phyloP scores from a whole-genome alignment of 495 filamentous ascomycete genomes.

The Sabuloglossum arenarium region DNA sequence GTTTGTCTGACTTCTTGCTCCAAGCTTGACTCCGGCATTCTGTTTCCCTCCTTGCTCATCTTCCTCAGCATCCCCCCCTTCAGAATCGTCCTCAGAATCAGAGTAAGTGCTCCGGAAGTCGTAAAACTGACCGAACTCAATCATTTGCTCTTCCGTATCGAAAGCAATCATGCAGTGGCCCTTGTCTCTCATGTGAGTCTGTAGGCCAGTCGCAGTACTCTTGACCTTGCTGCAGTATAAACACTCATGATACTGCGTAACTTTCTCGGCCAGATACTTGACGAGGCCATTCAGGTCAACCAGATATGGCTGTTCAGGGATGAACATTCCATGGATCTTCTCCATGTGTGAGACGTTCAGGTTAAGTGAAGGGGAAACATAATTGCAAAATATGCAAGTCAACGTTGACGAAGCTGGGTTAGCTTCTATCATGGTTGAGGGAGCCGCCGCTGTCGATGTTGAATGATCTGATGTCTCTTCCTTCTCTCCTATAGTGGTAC shows the following conservation, averaged over 20 bases:
- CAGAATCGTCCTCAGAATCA: slow-evolving; percentile 41
- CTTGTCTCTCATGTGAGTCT: slow-evolving; percentile 94
- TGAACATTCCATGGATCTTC: slow-evolving; percentile 85
- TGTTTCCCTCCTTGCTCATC: slow-evolving; percentile 12
- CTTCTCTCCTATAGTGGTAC: slow-evolving; percentile 38
- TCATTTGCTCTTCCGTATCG: slow-evolving; percentile 68
- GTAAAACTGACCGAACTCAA: slow-evolving; percentile 95
- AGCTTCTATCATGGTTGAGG: not conserved
- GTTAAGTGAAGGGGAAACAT: slow-evolving; percentile 44
- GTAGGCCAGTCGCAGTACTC: slow-evolving; percentile 49
- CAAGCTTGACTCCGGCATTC: slow-evolving; percentile 8
- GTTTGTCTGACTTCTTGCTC: slow-evolving; percentile 6
- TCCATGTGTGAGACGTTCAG: slow-evolving; percentile 77
- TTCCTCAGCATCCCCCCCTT: slow-evolving; percentile 16
- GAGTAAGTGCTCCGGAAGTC: slow-evolving; percentile 93
- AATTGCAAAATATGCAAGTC: slow-evolving; percentile 81
- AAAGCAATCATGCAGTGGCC: slow-evolving; percentile 94
- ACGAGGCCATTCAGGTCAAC: slow-evolving; percentile 65
- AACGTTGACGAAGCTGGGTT: slow-evolving; percentile 15
- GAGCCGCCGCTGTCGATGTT: slow-evolving; percentile 10
- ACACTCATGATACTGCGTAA: slow-evolving; percentile 57
- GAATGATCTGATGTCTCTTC: slow-evolving; percentile 22
- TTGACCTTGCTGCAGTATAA: slow-evolving; percentile 65
- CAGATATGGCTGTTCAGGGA: slow-evolving; percentile 70
- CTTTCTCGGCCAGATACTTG: slow-evolving; percentile 50